Conservation (phyloP, 78 protist genomes). For the Polysphondylium violaceum region DNA sequence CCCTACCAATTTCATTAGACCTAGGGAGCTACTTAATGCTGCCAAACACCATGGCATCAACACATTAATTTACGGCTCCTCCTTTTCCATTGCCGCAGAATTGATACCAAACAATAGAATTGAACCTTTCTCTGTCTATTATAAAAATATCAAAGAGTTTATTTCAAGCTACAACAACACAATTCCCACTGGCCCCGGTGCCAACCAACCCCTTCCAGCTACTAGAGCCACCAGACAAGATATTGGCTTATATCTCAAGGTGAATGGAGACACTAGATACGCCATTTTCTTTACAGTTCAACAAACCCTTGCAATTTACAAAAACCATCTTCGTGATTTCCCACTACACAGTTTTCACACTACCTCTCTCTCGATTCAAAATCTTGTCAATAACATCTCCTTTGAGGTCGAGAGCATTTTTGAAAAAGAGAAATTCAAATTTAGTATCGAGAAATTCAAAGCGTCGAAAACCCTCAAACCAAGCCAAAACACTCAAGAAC, state of each 20-base stretch:
- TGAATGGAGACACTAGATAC: too few species aligned
- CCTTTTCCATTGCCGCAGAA: not conserved
- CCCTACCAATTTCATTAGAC: not conserved
- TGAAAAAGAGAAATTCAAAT: too few species aligned
- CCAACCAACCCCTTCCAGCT: not conserved
- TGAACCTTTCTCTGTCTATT: not conserved
- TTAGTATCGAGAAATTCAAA: too few species aligned
- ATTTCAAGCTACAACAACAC: not conserved
- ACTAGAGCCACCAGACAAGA: not conserved
- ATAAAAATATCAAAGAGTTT: not conserved
- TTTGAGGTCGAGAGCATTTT: too few species aligned
- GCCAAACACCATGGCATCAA: conserved; percentile 49
- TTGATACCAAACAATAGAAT: not conserved
- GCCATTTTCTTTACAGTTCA: too few species aligned
- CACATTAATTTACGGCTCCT: conserved; percentile 19
- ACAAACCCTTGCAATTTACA: too few species aligned
- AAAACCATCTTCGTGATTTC: too few species aligned
- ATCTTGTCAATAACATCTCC: too few species aligned
- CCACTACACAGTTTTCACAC: too few species aligned
- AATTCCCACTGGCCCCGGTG: conserved; percentile 16
- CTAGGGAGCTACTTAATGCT: conserved; percentile 45
- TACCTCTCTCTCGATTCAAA: too few species aligned
- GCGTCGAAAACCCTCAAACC: too few species aligned
- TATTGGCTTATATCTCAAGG: not conserved
- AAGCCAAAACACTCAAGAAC: too few species aligned